Evolutionary conservation across 495 filamentous ascomycete genomes (phyloP), one percentile per base, ranked within the genome.

Genomic region (Aspergillus sparsus): DNA sequence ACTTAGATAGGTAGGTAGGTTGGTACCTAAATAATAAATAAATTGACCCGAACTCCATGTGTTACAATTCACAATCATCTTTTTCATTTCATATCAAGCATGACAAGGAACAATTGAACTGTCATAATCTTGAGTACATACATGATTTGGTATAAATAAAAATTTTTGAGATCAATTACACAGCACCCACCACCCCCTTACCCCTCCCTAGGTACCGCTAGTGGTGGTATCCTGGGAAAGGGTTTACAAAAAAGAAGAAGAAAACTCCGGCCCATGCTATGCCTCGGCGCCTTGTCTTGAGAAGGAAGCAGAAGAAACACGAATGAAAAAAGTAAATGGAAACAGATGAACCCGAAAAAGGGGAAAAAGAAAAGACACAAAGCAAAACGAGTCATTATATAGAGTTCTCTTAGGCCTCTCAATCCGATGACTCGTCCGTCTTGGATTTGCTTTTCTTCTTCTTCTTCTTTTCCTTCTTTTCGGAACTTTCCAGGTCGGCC

Each of bases 381-480:
- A 27, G 21, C 21, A 27, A 27, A 27, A 1, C 21, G 21, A 27
- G 21, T 27, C 21, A 27, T 27, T 27, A 27, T 27, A 27, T 1
- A 21, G 12, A 58, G 8, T 21, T 16, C 13, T 52, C 42, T 71
- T 61, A 74, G 50, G 70, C 71, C 44, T 68, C 60, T 21, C 27
- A 69, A 55, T 76, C 75, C 62, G 70, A 71, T 33, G 61, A 58
- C 12, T 60, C 67, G 31, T 50, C 60, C 21, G 71, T 68, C 67
- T 75, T 74, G 55, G 71, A 72, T 73, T 78, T 78, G 73, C 71
- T 75, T 69, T 77, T 77, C 70, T 73, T 78, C 65, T 78, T 78
- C 61, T 78, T 76, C 62, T 76, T 78, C 68, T 75, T 78, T 52
- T 78, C 74, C 58, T 74, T 76, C 58, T 67, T 69, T 58, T 78